Conservation (phyloP, 208 protist species). For the Novymonas esmeraldas region DNA sequence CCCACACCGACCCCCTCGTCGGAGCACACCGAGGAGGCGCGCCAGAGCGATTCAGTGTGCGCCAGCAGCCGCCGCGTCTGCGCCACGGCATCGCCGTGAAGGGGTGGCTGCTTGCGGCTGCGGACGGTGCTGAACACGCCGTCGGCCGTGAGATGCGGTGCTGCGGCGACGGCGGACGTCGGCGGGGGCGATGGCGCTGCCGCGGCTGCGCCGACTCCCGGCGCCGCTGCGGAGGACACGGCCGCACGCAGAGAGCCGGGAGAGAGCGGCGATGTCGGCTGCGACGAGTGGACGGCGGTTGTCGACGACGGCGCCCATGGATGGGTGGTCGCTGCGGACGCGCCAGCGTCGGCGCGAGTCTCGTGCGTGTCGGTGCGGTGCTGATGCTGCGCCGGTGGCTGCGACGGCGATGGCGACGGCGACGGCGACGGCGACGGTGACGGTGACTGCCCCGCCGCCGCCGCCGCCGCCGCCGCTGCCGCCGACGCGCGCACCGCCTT, state of each 20-base stretch:
- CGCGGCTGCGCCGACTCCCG: background rate
- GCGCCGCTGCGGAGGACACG: background rate
- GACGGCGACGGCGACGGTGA: too few species aligned
- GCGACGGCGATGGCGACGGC: too few species aligned
- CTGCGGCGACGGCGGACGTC: background rate
- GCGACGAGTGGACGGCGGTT: background rate
- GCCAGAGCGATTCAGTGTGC: constrained; percentile 37
- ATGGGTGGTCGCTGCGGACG: too few species aligned
- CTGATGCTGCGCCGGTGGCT: background rate
- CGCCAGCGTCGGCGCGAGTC: background rate
- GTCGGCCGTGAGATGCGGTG: background rate
- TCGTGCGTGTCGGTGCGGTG: background rate
- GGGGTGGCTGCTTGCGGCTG: constrained; percentile 6
- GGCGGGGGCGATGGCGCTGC: background rate
- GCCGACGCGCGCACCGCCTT: constrained; percentile 19
- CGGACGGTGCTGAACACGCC: constrained; percentile 11
- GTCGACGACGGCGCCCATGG: background rate
- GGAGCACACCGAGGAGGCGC: background rate
- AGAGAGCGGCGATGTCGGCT: constrained; percentile 3
- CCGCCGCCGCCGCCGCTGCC: background rate
- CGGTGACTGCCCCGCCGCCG: background rate
- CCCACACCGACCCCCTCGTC: background rate
- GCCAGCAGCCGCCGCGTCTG: constrained; percentile 31
- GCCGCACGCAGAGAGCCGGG: background rate
- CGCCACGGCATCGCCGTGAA: constrained; percentile 13